A percentile compares a stretch with the other conserved stretches of the same genome.
These are phyloP conservation scores for Schizophyllum amplum DNA, from an alignment of 1,284 basidiomycete genomes.

Conservation along the genomic window DNA sequence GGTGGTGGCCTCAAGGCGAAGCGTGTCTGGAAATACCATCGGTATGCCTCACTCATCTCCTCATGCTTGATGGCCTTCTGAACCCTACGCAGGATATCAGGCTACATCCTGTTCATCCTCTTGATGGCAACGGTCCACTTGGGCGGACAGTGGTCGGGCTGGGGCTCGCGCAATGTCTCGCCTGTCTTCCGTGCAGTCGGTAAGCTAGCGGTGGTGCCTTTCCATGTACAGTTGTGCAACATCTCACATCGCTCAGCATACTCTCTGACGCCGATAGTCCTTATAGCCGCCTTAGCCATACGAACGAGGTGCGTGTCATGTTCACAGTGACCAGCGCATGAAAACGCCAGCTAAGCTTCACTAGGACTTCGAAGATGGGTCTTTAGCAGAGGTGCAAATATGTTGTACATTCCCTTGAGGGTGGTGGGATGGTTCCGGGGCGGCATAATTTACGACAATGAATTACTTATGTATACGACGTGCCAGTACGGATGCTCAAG, in stretches of 20 bases:
- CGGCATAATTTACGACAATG: not conserved
- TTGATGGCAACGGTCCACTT: slow-evolving; percentile 51
- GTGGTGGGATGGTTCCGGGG: not conserved
- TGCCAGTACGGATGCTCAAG: not conserved
- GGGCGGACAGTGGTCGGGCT: slow-evolving; percentile 58
- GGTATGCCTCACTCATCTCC: slow-evolving; percentile 29
- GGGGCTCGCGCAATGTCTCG: slow-evolving; percentile 33
- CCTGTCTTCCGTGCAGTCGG: slow-evolving; percentile 35
- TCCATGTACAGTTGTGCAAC: not conserved
- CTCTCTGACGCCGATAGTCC: not conserved
- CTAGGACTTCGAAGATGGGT: slow-evolving; percentile 46
- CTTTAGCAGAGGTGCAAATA: slow-evolving; percentile 18
- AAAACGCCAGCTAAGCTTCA: no score
- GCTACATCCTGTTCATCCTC: slow-evolving; percentile 51
- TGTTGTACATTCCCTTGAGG: no score
- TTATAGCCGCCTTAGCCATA: not conserved
- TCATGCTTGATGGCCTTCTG: not conserved
- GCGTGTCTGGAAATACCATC: slow-evolving; percentile 67
- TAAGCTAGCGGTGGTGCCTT: not conserved
- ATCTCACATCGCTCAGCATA: not conserved
- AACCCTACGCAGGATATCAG: slow-evolving; percentile 40
- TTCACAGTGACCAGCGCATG: slow-evolving; percentile 1
- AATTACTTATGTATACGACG: not conserved
- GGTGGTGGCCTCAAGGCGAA: slow-evolving; percentile 63
- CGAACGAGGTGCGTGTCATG: not conserved